These are phyloP conservation scores for Nidula microcarpa DNA, from an alignment of 768 basidiomycete genomes.

Conservation along the genomic window DNA sequence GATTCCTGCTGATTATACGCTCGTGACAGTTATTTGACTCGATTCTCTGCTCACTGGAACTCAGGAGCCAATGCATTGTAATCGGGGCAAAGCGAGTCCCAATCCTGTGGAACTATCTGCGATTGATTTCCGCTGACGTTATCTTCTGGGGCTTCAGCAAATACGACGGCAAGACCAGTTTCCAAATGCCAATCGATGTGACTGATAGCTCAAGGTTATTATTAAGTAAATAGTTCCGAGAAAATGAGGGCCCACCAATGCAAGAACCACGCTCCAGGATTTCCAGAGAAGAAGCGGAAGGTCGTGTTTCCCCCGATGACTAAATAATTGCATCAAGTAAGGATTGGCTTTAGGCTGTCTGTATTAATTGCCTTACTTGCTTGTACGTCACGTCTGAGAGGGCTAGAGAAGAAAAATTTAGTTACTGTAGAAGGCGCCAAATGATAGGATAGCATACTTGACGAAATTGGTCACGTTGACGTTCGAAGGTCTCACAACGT, in stretches of 20 bases:
- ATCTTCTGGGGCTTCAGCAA: constrained; percentile 8
- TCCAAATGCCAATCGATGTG: constrained; percentile 6
- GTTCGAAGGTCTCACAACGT: constrained; percentile 8
- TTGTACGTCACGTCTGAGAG: constrained; percentile 10
- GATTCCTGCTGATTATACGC: too few relatives aligned
- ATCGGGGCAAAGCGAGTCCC: constrained; percentile 9
- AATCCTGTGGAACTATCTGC: constrained; percentile 12
- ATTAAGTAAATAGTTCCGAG: neutral
- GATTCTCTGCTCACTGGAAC: constrained; percentile 4
- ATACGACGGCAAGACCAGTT: constrained; percentile 1
- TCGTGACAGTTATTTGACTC: too few relatives aligned
- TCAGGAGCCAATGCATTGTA: constrained; percentile 8
- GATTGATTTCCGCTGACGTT: constrained; percentile 11
- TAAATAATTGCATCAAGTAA: neutral
- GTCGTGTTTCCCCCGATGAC: constrained; percentile 3
- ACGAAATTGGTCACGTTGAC: constrained; percentile 7
- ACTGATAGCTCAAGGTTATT: neutral
- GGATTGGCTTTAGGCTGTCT: neutral
- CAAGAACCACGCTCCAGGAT: constrained; percentile 4
- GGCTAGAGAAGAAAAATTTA: neutral
- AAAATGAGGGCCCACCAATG: constrained; percentile 4
- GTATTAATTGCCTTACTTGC: neutral
- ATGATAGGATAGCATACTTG: neutral
- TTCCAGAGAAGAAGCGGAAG: constrained; percentile 5
- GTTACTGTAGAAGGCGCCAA: neutral